Evolutionary conservation across 768 basidiomycete species (phyloP), one percentile per base, ranked within the genome.

Genomic region (Pleurotus pulmonarius): DNA sequence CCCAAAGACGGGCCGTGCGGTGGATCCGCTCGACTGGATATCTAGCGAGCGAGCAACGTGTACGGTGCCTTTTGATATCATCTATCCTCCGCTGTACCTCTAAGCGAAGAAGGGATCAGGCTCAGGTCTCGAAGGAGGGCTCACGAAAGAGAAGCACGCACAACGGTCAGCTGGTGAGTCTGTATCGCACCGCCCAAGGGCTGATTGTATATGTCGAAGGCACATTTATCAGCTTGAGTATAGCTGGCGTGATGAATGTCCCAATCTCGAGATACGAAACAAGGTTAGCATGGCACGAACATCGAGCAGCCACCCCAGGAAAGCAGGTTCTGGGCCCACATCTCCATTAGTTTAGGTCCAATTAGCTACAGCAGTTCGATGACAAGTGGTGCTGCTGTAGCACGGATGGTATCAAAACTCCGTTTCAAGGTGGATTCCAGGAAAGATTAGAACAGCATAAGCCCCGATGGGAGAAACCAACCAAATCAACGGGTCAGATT

Each of bases 391-490:
- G 29, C 29, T 34, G 29, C 29, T 34, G 29, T 34, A 34, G 29
- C 29, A 11, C 29, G 29, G 29, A 34, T 34, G 29, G 29, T 34
- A 53, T 41, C 37, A 41, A 24, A 53, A 53, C 39, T 41, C 51
- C 51, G 38, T 53, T 34, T 41, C 51, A 41, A 49, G 26, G 41
- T 44, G 11, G 48, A n/a, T 40, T 24, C 51, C 38, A 24, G 26
- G 18, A 41, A 34, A 38, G 48, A 38, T 53, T 20, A 18, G 38
- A 38, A 16, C 37, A 20, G 39, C 38, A 53, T 38, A 53, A 53
- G 38, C 39, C 38, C 51, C 51, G 51, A 53, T 53, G 51, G 22
- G 51, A 53, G 51, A 53, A 53, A 13, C 25, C 39, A 41, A 24
- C 37, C 51, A 53, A 53, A 53, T 53, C 51, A 38, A 15, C 13